These are phyloP conservation scores for Planoprotostelium fungivorum DNA, from an alignment of 78 protist species.

Conservation along the genomic window DNA sequence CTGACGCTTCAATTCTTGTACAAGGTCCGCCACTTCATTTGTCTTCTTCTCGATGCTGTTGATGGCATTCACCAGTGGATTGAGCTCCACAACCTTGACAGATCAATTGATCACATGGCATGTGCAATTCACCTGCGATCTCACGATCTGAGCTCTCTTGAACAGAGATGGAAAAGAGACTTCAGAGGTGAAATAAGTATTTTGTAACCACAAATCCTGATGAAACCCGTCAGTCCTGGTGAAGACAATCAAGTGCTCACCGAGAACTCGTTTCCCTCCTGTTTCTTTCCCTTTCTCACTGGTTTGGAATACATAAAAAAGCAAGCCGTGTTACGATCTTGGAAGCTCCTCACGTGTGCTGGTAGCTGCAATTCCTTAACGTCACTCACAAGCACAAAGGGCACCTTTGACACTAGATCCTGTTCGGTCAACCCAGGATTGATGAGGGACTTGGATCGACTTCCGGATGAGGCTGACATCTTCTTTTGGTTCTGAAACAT, in stretches of 20 bases:
- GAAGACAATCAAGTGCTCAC: not conserved
- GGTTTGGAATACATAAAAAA: slow-evolving; percentile 57
- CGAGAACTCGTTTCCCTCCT: slow-evolving; percentile 9
- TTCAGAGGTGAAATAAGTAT: not conserved
- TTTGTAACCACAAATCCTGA: not conserved
- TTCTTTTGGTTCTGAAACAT: not conserved
- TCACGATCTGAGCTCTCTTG: not conserved
- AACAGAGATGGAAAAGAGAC: not conserved
- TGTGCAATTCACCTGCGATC: not conserved
- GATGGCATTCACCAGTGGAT: slow-evolving; percentile 58
- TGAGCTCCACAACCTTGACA: slow-evolving; percentile 2
- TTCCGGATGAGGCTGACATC: not conserved
- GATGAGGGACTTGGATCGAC: not conserved
- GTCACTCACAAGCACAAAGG: not conserved
- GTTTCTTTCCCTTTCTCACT: slow-evolving; percentile 23
- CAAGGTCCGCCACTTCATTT: slow-evolving; percentile 55
- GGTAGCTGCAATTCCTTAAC: slow-evolving; percentile 13
- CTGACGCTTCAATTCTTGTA: slow-evolving; percentile 16
- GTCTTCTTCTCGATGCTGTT: slow-evolving; percentile 43
- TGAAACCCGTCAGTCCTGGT: too few species aligned
- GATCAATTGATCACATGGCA: not conserved
- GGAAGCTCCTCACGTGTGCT: slow-evolving; percentile 33
- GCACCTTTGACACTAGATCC: not conserved
- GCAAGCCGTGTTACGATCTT: slow-evolving; percentile 31
- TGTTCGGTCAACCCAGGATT: not conserved